Evolutionary conservation across 176 grass and related monocot genomes (phyloP).

Genomic region (Themeda triandra): DNA sequence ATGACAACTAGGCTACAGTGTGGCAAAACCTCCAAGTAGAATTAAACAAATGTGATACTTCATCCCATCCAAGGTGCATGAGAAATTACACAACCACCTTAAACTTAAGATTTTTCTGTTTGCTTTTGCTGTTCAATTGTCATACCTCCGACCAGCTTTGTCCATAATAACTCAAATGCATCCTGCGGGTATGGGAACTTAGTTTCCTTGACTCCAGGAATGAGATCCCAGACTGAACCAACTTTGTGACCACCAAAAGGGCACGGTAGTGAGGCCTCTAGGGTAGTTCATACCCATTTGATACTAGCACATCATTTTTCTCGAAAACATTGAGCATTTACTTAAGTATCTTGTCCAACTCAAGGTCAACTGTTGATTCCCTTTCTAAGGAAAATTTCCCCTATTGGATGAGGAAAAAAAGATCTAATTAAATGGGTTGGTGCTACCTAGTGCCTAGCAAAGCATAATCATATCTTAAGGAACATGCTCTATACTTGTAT

Average conservation of each 20-base stretch:
- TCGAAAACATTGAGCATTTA: too few relatives aligned
- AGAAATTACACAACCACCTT: slow-evolving; percentile 89
- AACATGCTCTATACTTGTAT: neutral
- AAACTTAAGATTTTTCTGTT: neutral
- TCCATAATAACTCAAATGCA: slow-evolving; percentile 89
- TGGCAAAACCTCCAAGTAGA: slow-evolving; percentile 64
- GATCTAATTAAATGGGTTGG: neutral
- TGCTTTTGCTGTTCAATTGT: slow-evolving; percentile 44
- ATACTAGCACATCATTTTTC: slow-evolving; percentile 23
- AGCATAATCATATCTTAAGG: slow-evolving; percentile 1
- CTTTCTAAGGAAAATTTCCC: slow-evolving; percentile 13
- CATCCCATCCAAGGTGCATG: slow-evolving; percentile 77
- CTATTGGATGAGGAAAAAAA: slow-evolving; percentile 26
- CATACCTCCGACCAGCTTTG: slow-evolving; percentile 55
- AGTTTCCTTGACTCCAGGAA: slow-evolving; percentile 49
- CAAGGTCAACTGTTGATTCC: neutral
- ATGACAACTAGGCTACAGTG: slow-evolving; percentile 57
- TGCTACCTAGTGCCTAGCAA: neutral
- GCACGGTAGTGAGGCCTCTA: too few relatives aligned
- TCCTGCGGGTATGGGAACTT: slow-evolving; percentile 74
- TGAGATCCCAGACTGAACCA: slow-evolving; percentile 66
- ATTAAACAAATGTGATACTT: slow-evolving; percentile 72
- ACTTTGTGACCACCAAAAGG: slow-evolving; percentile 15
- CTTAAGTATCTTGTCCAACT: slow-evolving; percentile 21
- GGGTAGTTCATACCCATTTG: slow-evolving; percentile 23